Base-by-base conservation (phyloP, 352 stramenopile species). In the Phytophthora pistaciae region DNA sequence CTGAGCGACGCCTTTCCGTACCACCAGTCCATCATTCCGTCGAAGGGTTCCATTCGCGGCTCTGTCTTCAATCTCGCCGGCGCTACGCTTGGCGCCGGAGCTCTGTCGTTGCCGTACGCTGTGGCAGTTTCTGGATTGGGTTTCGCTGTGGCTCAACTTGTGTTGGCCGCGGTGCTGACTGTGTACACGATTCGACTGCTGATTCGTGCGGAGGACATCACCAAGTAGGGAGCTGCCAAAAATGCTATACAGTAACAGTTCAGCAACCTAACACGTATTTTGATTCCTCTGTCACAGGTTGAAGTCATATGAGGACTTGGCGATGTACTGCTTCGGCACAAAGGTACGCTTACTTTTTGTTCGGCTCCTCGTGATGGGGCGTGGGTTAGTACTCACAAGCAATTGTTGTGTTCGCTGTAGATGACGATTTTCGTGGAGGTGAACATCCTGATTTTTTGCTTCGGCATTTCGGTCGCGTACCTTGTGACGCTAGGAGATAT, bases 361-460 rank as follows among this genome's bases (percentile, higher is more conserved):
- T n/a, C 36, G 3, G 14, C 23, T 53, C 14, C 21, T 23, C 23
- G 18, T 53, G 10, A 16, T 42, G 25, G 25, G 25, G 25, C 25
- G 1, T 29, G 25, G 25, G 25, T 29, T 42, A 40, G 16, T 46
- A 25, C 60, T 70, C 21, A 66, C 40, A 13, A 54, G 9, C 59
- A 18, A 6, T 18, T 44, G 16, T 44, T 44, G 49, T 14, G 27
- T 36, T 75, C 53, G 20, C 31, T 27, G 3, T 64, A 90, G 82
- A 83, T 86, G 54, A 87, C 85, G n/a, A 86, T 93, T 68, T 94
- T 96, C 49, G 87, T 94, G 55, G 88, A 94, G 64, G 59, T 96
- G 49, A 94, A 94, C 66, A 96, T 96, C 70, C 68, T 96, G 40
- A 79, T 93, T 52, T 96, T 96, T 60, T 94, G 88, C 70, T 96